phyloP scores from a whole-genome alignment of 2,329 filamentous ascomycete genomes.

The Fusarium coicis region DNA sequence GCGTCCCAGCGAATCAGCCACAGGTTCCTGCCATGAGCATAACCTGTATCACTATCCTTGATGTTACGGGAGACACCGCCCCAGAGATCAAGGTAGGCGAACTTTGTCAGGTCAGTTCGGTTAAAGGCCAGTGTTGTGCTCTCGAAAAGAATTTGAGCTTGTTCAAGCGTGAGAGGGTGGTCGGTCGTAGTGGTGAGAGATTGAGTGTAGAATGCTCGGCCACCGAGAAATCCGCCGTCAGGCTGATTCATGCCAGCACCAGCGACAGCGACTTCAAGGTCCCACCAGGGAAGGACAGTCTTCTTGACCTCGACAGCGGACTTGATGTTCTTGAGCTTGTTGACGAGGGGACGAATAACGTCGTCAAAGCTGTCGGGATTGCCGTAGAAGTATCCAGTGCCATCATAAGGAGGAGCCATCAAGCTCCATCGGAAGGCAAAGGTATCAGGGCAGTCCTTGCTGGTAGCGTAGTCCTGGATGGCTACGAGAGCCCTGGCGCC shows the following conservation, averaged over 20 bases:
- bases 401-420: slow-evolving; percentile 20
- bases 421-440: slow-evolving; percentile 40
- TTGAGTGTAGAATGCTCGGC: slow-evolving; percentile 39
- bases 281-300: slow-evolving; percentile 38
- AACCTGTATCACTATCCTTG: slow-evolving; percentile 32
- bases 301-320: slow-evolving; percentile 18
- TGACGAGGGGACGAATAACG: slow-evolving; percentile 23
- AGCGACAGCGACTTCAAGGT: slow-evolving; percentile 32
- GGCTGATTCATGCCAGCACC: slow-evolving; percentile 38
- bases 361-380: slow-evolving; percentile 35
- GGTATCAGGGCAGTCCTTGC: slow-evolving; percentile 31
- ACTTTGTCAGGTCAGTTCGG: slow-evolving; percentile 38
- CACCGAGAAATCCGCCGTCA: slow-evolving; percentile 35
- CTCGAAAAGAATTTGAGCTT: slow-evolving; percentile 28
- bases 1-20: slow-evolving; percentile 42
- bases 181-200: slow-evolving; percentile 37
- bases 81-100: slow-evolving; percentile 42
- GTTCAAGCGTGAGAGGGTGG: slow-evolving; percentile 36
- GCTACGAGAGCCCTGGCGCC: slow-evolving; percentile 36
- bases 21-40: slow-evolving; percentile 39
- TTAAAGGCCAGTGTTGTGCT: slow-evolving; percentile 37
- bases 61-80: slow-evolving; percentile 39
- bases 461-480: slow-evolving; percentile 35
- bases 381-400: slow-evolving; percentile 42
- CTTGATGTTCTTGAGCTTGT: slow-evolving; percentile 24